These are phyloP conservation scores for Solanum gandarillasii DNA, from an alignment of 257 asterid genomes.

Conservation along the genomic window DNA sequence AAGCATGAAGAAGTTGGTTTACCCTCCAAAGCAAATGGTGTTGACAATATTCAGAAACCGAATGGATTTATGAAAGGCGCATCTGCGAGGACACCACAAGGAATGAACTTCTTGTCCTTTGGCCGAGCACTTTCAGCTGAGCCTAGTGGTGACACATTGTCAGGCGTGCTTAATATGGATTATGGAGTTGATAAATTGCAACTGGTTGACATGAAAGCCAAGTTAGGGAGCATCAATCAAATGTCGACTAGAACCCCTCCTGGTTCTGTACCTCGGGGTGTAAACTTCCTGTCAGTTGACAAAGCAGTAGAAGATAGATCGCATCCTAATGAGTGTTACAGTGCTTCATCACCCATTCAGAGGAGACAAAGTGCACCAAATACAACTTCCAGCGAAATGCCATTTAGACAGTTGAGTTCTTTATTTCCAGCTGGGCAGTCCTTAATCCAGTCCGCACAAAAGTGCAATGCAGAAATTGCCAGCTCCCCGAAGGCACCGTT, in stretches of 20 bases:
- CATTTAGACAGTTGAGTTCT: not conserved
- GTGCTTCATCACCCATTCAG: conserved; percentile 8
- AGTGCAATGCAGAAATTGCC: conserved; percentile 5
- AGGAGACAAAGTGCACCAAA: conserved; percentile 9
- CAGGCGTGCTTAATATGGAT: conserved; percentile 15
- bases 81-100: conserved; percentile 40
- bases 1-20: conserved; percentile 28
- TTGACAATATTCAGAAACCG: conserved; percentile 10
- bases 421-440: conserved; percentile 14
- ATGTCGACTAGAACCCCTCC: conserved; percentile 6
- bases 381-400: conserved; percentile 11
- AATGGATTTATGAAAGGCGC: conserved; percentile 16
- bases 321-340: conserved; percentile 1
- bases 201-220: conserved; percentile 9
- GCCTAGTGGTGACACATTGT: conserved; percentile 23
- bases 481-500: conserved; percentile 25
- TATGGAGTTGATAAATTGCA: conserved; percentile 18
- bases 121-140: conserved; percentile 35
- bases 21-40: conserved; percentile 12
- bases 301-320: conserved; percentile 10
- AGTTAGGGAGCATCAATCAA: not conserved
- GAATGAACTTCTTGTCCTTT: conserved; percentile 78
- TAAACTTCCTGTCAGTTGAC: conserved; percentile 19
- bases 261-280: conserved; percentile 14
- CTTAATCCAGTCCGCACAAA: conserved; percentile 16